phyloP scores from a whole-genome alignment of 768 basidiomycete genomes.

The Termitomyces sp. region DNA sequence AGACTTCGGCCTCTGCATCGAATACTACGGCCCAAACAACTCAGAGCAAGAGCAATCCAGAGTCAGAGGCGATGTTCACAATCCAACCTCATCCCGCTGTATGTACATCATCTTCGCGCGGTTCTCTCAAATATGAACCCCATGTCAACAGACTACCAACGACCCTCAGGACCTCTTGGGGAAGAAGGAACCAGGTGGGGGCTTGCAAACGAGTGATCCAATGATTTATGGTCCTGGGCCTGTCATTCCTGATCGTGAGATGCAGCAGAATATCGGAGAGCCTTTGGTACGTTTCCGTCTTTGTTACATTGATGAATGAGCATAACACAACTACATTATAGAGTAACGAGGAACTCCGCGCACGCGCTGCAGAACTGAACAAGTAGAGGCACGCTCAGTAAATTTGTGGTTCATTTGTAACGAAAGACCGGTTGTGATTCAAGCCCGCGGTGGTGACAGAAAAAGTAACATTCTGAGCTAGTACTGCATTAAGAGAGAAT shows the following conservation, averaged over 20 bases:
- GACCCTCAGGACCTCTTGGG: conserved; percentile 49
- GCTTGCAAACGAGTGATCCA: conserved; percentile 32
- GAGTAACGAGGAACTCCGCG: conserved; percentile 48
- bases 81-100: conserved; percentile 65
- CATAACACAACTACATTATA: conserved; percentile 14
- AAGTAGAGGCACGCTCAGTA: background rate
- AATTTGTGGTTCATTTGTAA: no score
- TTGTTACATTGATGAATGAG: background rate
- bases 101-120: conserved; percentile 11
- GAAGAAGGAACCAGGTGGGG: conserved; percentile 25
- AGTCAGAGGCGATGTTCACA: conserved; percentile 35
- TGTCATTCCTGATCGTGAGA: conserved; percentile 39
- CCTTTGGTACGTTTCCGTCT: conserved; percentile 35
- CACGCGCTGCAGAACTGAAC: conserved; percentile 42
- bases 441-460: no score
- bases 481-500: background rate
- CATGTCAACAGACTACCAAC: conserved; percentile 44
- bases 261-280: conserved; percentile 38
- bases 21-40: conserved; percentile 4
- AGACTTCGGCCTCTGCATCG: background rate
- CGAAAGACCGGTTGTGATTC: no score
- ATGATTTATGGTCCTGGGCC: conserved; percentile 37
- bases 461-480: no score
- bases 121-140: background rate
- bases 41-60: conserved; percentile 6